Base-by-base conservation (phyloP, 169 alveolate species). In the Cryptosporidium tyzzeri region DNA sequence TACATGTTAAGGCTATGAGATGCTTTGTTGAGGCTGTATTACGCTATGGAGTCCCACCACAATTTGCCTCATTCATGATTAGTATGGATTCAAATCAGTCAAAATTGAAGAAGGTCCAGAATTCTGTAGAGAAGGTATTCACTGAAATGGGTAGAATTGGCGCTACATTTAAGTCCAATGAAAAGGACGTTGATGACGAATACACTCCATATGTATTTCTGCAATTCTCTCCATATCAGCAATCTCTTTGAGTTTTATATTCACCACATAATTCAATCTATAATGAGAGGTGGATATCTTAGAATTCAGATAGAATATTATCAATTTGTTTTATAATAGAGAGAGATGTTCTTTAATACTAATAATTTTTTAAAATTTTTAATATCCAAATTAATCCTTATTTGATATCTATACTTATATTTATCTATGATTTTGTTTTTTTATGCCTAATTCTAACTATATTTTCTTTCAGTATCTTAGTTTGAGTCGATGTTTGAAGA, bases 21-120 rank as follows among this genome's bases (percentile, higher is more conserved):
- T 94, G 96, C 12, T 96, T 95, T 53, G 95, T 97, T 73, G 98
- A 96, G 91, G 96, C 97, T 18, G 98, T 94, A n/a, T 86, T 96
- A 55, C 84, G 96, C 65, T 96, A 93, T 91, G 98, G 98, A 12
- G 95, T 96, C 14, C 98, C 98, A 2, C 96, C 97, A 2, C 86
- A 93, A 85, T 96, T 96, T 92, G 94, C 96, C 45, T 93, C 95
- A 18, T 94, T 94, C 45, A 85, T 93, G 55, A 71, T 94, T 16
- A 69, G 93, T 9, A 91, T 91, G 92, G 86, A 87, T 8, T 37
- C 85, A 7, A 58, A 45, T 26, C 91, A 84, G 14, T 67, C 74
- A 26, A 92, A 92, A 58, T 80, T 84, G 37, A 84, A 51, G 75
- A 92, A 91, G 71, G 69, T 92, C 29, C 87, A 92, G 62, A 39